Evolutionary conservation across 495 filamentous ascomycete species (phyloP), one percentile per base, ranked within the genome.

Genomic region (Elaphomyces granulatus): DNA sequence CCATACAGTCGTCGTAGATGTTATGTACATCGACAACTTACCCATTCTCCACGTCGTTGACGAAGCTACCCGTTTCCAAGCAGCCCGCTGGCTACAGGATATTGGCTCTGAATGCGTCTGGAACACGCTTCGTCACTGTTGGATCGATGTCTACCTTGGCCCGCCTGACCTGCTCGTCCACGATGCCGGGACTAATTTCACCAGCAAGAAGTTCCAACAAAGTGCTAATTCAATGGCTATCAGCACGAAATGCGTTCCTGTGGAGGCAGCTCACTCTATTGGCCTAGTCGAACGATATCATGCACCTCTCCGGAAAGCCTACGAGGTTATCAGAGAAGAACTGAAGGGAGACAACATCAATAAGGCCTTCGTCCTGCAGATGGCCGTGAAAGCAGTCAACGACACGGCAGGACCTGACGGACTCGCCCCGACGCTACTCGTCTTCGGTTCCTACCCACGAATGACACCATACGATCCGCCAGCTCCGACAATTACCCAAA

Each of bases 71-170:
- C 33, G 33, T 14, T 56, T 1, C 17, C 34, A 40, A 39, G 39
- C 14, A 36, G 51, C 6, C 40, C 16, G 6, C 36, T 42, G 33
- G 33, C 17, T 36, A 12, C 46, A 47, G 26, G 30, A 51, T 37
- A 42, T 36, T 0, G 51, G 31, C 41, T 47, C 51, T 19, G 43
- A 21, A 2, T 34, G 14, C 20, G 39, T 6, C 14, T 32, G 20
- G 49, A 42, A 32, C 53, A 28, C 23, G 23, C 23, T 28, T 28
- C 23, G 23, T 28, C 12, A 28, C 12, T 28, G 23, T 12, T 12
- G 37, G 53, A 52, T 56, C 15, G 37, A 56, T 32, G 47, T 36
- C 1, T 56, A 56, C 12, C 23, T 28, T 6, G 23, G 23, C 6
- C 23, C 23, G 23, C 23, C 23, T 6, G 12, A 28, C 12, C 35